phyloP scores from a whole-genome alignment of 345 rosid species.

The Toxicodendron radicans region DNA sequence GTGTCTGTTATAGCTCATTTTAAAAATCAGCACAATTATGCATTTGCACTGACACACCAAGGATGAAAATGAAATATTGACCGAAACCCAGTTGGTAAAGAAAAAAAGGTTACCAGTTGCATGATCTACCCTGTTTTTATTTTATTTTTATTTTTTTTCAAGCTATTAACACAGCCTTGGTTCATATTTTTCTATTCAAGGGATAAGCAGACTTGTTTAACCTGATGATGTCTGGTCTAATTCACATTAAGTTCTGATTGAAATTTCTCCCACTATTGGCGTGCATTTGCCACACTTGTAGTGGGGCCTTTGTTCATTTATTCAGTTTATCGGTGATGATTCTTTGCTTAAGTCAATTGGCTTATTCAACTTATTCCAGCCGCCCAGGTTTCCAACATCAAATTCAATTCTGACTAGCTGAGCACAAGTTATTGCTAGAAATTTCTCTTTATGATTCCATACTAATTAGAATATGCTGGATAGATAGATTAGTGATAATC shows the following conservation, averaged over 20 bases:
- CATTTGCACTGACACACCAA: no score
- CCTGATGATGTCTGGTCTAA: neutral
- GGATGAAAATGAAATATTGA: no score
- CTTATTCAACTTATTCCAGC: neutral
- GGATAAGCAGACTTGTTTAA: neutral
- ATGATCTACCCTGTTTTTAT: neutral
- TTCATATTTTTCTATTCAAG: neutral
- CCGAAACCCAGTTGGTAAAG: no score
- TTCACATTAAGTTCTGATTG: neutral
- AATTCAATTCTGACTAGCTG: neutral
- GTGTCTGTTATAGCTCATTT: no score
- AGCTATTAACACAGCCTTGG: neutral
- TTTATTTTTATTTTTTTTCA: neutral
- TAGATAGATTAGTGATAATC: no score
- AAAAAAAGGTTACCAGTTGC: no score
- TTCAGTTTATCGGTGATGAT: neutral
- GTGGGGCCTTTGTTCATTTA: neutral
- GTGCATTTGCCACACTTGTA: neutral
- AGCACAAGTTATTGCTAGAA: no score
- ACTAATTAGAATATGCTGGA: neutral
- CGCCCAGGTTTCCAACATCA: neutral
- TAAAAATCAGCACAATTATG: no score
- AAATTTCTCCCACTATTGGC: neutral
- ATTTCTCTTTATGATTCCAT: neutral
- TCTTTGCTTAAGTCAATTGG: neutral